phyloP scores from a whole-genome alignment of 345 rosid genomes.

The Eucalyptus microcorys region DNA sequence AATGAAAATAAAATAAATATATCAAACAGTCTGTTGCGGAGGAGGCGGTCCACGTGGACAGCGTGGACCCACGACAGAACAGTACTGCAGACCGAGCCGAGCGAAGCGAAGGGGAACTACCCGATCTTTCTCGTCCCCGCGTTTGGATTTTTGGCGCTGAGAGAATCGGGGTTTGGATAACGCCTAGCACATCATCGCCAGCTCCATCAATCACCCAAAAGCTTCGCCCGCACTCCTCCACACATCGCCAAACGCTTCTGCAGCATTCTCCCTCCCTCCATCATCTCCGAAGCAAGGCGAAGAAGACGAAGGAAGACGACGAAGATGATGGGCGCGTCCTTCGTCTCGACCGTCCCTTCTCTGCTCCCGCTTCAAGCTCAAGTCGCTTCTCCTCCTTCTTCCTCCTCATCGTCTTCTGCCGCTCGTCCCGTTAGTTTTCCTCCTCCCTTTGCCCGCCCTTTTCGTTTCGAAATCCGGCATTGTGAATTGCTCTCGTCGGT shows the following conservation, averaged over 20 bases:
- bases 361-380: not conserved
- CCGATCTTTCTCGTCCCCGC: not conserved
- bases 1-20: not conserved
- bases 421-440: not conserved
- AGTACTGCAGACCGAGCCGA: not conserved
- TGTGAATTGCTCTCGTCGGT: not conserved
- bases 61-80: not conserved
- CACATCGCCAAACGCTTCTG: not conserved
- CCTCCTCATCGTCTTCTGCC: not conserved
- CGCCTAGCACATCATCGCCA: not conserved
- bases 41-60: not conserved
- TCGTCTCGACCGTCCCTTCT: slow-evolving; percentile 49
- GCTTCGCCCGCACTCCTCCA: not conserved
- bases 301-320: not conserved
- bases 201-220: not conserved
- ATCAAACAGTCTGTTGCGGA: not conserved
- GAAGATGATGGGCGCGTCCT: slow-evolving; percentile 27
- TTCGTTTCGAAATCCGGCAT: not conserved
- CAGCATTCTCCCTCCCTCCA: not conserved
- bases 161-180: not conserved
- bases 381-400: not conserved
- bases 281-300: not conserved
- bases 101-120: not conserved
- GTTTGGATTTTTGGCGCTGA: not conserved
- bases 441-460: not conserved